phyloP scores from a whole-genome alignment of 306 rosid genomes.

The Aeschynomene evenia region DNA sequence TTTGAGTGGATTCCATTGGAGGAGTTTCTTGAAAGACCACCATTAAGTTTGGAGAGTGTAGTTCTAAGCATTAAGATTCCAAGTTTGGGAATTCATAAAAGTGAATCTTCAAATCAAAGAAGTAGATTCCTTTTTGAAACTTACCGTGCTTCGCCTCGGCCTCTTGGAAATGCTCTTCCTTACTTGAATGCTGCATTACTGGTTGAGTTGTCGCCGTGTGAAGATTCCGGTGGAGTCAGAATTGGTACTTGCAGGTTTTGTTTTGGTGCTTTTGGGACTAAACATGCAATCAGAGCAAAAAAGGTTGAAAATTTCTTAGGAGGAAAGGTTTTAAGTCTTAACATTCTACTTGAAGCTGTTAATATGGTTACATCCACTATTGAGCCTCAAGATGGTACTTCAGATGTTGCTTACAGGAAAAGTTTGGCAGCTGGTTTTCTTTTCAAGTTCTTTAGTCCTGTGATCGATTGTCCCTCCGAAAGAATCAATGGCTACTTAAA shows the following conservation, averaged over 20 bases:
- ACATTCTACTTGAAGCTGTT: slow-evolving; percentile 55
- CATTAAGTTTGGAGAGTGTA: slow-evolving; percentile 50
- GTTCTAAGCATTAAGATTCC: slow-evolving; percentile 73
- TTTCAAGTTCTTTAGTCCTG: slow-evolving; percentile 65
- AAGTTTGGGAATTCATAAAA: slow-evolving; percentile 33
- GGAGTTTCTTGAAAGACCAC: slow-evolving; percentile 69
- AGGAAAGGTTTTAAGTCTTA: slow-evolving; percentile 51
- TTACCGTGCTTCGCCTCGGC: slow-evolving; percentile 77
- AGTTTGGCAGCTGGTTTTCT: slow-evolving; percentile 85
- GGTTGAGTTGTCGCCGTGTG: slow-evolving; percentile 54
- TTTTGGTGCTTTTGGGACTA: slow-evolving; percentile 75
- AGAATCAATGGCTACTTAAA: slow-evolving; percentile 26
- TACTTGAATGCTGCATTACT: slow-evolving; percentile 82
- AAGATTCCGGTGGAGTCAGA: slow-evolving; percentile 39
- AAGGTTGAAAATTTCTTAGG: slow-evolving; percentile 53
- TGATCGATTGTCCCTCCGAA: slow-evolving; percentile 36
- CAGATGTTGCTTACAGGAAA: slow-evolving; percentile 52
- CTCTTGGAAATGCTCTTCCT: slow-evolving; percentile 81
- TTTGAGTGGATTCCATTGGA: slow-evolving; percentile 60
- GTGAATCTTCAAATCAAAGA: slow-evolving; percentile 35
- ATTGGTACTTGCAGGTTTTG: slow-evolving; percentile 56
- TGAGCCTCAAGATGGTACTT: slow-evolving; percentile 53
- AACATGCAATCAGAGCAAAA: slow-evolving; percentile 75
- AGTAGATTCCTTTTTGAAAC: slow-evolving; percentile 58
- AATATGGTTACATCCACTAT: slow-evolving; percentile 46